Conservation (phyloP, 192 early-diverging fungal species). For the Coemansia sp. region DNA sequence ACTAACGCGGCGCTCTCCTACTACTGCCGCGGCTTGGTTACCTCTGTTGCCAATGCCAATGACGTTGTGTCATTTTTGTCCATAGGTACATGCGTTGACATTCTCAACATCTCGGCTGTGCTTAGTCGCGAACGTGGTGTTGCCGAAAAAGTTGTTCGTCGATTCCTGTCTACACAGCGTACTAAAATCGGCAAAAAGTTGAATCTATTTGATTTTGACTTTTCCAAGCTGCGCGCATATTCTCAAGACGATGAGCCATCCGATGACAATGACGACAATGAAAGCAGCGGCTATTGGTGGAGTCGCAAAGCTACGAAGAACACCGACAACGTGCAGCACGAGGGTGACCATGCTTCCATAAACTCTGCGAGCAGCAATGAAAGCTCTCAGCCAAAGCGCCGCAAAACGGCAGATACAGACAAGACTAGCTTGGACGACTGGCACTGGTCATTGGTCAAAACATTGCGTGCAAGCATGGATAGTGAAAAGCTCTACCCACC, state of each 20-base stretch:
- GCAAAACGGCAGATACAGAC: background rate
- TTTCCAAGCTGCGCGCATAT: conserved; percentile 36
- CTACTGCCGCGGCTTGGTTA: conserved; percentile 68
- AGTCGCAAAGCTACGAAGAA: conserved; percentile 3
- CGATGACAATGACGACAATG: background rate
- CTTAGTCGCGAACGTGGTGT: conserved; percentile 57
- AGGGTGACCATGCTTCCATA: no score
- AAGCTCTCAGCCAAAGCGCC: background rate
- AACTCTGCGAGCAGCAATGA: no score
- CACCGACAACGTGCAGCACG: no score
- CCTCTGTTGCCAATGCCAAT: conserved; percentile 74
- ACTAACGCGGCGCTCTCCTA: conserved; percentile 65
- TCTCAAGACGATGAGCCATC: background rate
- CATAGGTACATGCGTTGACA: conserved; percentile 70
- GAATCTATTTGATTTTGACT: conserved; percentile 44
- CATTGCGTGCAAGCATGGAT: conserved; percentile 76
- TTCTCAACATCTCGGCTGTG: conserved; percentile 65
- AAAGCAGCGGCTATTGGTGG: conserved; percentile 1
- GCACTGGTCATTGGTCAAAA: conserved; percentile 79
- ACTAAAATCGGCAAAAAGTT: conserved; percentile 22
- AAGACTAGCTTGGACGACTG: conserved; percentile 59
- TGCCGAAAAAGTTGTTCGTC: conserved; percentile 62
- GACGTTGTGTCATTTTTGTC: conserved; percentile 77
- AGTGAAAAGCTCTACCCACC: conserved; percentile 83
- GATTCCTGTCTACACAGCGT: conserved; percentile 50